Evolutionary conservation across 2,329 filamentous ascomycete species (phyloP).

Genomic region (Decorospora gaudefroyi): DNA sequence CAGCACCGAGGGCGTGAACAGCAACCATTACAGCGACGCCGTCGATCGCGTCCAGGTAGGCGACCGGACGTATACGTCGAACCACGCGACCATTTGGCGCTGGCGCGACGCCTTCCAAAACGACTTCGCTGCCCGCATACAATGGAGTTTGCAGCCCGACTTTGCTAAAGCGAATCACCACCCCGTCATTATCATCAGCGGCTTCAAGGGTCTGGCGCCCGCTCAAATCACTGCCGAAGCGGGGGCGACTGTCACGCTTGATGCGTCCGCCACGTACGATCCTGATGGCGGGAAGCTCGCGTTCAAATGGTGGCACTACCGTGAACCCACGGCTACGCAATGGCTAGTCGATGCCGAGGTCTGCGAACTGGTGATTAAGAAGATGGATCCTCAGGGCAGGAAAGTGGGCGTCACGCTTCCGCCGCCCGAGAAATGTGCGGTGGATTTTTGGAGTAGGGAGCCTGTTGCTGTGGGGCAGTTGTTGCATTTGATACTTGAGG

Average conservation of each 20-base stretch:
- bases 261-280: slow-evolving; percentile 55
- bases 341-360: slow-evolving; percentile 51
- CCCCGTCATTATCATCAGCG: slow-evolving; percentile 54
- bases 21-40: slow-evolving; percentile 48
- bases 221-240: slow-evolving; percentile 51
- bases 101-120: slow-evolving; percentile 59
- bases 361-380: slow-evolving; percentile 45
- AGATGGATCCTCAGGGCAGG: slow-evolving; percentile 33
- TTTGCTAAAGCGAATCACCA: slow-evolving; percentile 52
- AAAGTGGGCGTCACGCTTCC: slow-evolving; percentile 50
- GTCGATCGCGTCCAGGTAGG: slow-evolving; percentile 46
- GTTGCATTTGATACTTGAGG: slow-evolving; percentile 57
- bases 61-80: slow-evolving; percentile 46
- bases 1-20: slow-evolving; percentile 41
- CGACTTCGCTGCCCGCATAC: slow-evolving; percentile 56
- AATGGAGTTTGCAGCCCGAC: slow-evolving; percentile 52
- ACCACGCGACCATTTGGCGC: slow-evolving; percentile 59
- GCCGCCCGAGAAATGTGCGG: slow-evolving; percentile 50
- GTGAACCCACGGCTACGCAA: slow-evolving; percentile 51
- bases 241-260: slow-evolving; percentile 49
- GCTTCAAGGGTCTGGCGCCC: slow-evolving; percentile 45
- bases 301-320: slow-evolving; percentile 59
- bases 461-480: slow-evolving; percentile 50
- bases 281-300: slow-evolving; percentile 52
- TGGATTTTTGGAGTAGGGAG: slow-evolving; percentile 43